Evolutionary conservation across 1,284 basidiomycete species (phyloP).

Genomic region (Hemileia vastatrix): DNA sequence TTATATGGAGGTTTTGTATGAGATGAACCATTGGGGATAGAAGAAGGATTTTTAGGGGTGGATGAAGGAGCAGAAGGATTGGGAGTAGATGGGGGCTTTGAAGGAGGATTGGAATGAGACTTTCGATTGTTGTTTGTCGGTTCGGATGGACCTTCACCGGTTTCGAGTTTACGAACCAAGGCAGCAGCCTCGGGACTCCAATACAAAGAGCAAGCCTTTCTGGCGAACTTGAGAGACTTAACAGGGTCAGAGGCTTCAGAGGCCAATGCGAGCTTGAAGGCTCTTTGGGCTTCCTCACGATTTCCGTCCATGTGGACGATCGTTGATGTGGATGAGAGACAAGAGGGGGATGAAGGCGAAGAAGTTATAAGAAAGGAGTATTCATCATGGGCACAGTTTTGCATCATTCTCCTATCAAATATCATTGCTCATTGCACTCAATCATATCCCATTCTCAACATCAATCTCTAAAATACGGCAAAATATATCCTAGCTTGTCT

Average conservation of each 20-base stretch:
- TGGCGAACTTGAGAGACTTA: constrained; percentile 71
- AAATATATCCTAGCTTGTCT: constrained; percentile 65
- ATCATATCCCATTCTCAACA: no score
- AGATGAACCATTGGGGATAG: constrained; percentile 8
- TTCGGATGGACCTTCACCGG: constrained; percentile 48
- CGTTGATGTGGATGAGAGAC: no score
- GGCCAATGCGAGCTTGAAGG: constrained; percentile 57
- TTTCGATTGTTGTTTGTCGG: constrained; percentile 52
- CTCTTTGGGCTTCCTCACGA: constrained; percentile 75
- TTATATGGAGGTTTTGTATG: constrained; percentile 52
- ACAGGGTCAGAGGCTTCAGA: constrained; percentile 58
- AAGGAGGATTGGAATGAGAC: constrained; percentile 58
- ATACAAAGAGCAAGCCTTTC: constrained; percentile 77
- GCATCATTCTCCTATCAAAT: no score
- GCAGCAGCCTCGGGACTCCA: constrained; percentile 66
- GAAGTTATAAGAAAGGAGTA: no score
- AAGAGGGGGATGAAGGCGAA: no score
- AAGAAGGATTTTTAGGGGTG: constrained; percentile 25
- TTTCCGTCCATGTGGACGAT: constrained; percentile 94
- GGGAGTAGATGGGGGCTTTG: constrained; percentile 54
- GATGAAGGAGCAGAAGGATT: constrained; percentile 36
- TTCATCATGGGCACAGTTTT: no score
- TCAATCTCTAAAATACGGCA: constrained; percentile 58
- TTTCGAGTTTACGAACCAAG: constrained; percentile 56
- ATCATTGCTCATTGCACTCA: no score